Percentiles rank a stretch among this genome's conserved stretches.
Conservation (phyloP, 176 grass and related monocot species). For the Oropetium thomaeum region DNA sequence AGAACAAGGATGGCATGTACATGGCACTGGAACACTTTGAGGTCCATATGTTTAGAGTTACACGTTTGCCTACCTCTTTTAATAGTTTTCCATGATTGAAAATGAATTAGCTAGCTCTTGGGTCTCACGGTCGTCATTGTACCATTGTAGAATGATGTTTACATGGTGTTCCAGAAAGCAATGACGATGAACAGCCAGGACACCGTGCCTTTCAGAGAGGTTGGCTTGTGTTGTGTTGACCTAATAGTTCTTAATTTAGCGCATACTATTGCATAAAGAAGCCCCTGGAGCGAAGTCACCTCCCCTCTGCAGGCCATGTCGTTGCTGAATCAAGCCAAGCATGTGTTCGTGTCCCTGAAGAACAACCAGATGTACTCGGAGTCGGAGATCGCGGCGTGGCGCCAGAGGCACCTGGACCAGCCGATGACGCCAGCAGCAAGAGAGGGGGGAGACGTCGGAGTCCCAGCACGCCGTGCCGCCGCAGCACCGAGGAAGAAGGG, state of each 20-base stretch:
- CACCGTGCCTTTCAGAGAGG: constrained; percentile 58
- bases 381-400: constrained; percentile 44
- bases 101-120: not conserved
- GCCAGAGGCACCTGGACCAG: constrained; percentile 31
- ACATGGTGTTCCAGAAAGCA: constrained; percentile 65
- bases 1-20: constrained; percentile 74
- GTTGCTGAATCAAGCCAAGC: constrained; percentile 49
- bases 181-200: constrained; percentile 53
- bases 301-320: constrained; percentile 43
- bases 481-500: constrained; percentile 18
- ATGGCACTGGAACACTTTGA: constrained; percentile 58
- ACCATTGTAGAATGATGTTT: constrained; percentile 52
- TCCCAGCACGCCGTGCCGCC: not conserved
- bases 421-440: constrained; percentile 5
- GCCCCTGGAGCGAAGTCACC: not conserved
- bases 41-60: constrained; percentile 16
- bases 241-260: not conserved
- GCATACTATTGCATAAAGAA: not conserved
- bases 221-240: not conserved
- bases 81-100: not conserved
- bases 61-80: not conserved
- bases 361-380: constrained; percentile 48
- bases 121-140: not conserved
- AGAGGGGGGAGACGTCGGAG: not conserved
- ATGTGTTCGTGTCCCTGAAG: constrained; percentile 57